phyloP scores from a whole-genome alignment of 1,139 yeast genomes.

The Candida smagusa region DNA sequence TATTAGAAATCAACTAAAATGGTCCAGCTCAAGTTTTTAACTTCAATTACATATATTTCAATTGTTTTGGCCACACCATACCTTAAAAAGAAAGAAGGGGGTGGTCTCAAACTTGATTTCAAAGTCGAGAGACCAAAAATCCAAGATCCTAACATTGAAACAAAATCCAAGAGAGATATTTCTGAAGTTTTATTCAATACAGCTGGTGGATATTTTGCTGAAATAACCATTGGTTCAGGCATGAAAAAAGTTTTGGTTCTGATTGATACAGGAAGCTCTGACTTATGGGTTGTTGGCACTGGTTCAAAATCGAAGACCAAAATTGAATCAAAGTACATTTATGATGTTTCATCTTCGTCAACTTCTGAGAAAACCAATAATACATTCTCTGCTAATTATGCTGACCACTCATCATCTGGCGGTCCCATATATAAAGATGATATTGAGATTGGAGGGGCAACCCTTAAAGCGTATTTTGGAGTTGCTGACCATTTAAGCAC shows the following conservation, averaged over 20 bases:
- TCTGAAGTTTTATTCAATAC: slow-evolving; percentile 1
- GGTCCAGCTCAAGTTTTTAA: no score
- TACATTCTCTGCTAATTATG: slow-evolving; percentile 7
- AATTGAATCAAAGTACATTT: slow-evolving; percentile 13
- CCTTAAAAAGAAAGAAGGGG: no score
- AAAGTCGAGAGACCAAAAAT: no score
- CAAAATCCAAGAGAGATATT: background rate
- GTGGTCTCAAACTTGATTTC: background rate
- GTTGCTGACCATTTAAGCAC: slow-evolving; percentile 7
- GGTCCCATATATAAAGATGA: slow-evolving; percentile 6
- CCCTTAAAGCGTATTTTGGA: slow-evolving; percentile 10
- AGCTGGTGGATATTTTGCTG: slow-evolving; percentile 9
- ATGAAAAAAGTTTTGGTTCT: slow-evolving; percentile 10
- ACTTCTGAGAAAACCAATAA: slow-evolving; percentile 3
- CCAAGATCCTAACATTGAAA: no score
- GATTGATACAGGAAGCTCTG: slow-evolving; percentile 21
- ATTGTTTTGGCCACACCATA: no score
- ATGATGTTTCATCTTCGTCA: slow-evolving; percentile 12
- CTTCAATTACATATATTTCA: no score
- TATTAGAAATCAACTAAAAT: no score
- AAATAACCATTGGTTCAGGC: slow-evolving; percentile 11
- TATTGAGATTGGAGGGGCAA: slow-evolving; percentile 4
- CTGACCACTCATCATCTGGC: slow-evolving; percentile 6
- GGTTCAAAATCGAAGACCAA: no score
- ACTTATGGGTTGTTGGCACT: slow-evolving; percentile 15